Evolutionary conservation across 202 grass and related monocot species (phyloP).

Genomic region (Carex arenaria): DNA sequence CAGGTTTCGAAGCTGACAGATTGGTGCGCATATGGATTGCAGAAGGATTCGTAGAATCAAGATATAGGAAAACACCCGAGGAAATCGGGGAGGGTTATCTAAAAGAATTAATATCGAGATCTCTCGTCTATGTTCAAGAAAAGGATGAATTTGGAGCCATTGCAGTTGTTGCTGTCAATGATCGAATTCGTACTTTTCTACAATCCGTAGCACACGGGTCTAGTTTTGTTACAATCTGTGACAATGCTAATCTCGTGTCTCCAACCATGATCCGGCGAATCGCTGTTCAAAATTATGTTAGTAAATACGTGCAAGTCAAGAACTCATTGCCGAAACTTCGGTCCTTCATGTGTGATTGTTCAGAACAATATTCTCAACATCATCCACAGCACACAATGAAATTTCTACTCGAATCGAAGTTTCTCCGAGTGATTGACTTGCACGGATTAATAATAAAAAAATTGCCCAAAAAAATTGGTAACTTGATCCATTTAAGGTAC

Average conservation of each 20-base stretch:
- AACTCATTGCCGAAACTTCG: background rate
- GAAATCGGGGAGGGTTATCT: constrained; percentile 43
- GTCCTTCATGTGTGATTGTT: background rate
- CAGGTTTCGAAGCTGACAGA: constrained; percentile 31
- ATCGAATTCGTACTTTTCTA: constrained; percentile 42
- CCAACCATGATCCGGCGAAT: background rate
- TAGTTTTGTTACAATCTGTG: constrained; percentile 39
- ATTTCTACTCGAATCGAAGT: constrained; percentile 2
- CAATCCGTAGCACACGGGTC: constrained; percentile 42
- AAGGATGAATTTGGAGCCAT: constrained; percentile 34
- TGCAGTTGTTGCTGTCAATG: constrained; percentile 37
- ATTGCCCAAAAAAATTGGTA: constrained; percentile 43
- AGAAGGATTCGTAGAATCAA: constrained; percentile 49
- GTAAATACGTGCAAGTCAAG: background rate
- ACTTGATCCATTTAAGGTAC: constrained; percentile 51
- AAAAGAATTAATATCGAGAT: constrained; percentile 44
- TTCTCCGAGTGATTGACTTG: constrained; percentile 45
- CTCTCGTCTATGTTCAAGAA: constrained; percentile 41
- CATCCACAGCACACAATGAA: background rate
- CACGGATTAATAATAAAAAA: constrained; percentile 39
- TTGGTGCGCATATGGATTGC: constrained; percentile 51
- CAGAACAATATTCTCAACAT: background rate
- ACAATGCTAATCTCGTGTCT: background rate
- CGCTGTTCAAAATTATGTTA: background rate
- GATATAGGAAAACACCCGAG: constrained; percentile 45